These are phyloP conservation scores for Candida labiduridarum DNA, from an alignment of 1,139 yeast species.

Conservation along the genomic window DNA sequence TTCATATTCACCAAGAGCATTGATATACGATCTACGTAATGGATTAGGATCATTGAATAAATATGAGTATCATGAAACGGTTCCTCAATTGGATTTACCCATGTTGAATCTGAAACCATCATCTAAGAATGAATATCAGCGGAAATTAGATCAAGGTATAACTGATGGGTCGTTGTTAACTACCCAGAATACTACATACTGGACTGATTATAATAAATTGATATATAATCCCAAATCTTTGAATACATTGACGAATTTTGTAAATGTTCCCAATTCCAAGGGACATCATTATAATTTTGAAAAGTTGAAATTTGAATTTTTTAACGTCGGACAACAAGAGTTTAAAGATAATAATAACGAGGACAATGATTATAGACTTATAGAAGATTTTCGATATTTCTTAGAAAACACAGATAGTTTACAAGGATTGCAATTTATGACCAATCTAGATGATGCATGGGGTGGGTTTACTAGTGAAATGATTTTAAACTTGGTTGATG, in stretches of 20 bases:
- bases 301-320: conserved; percentile 29
- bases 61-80: conserved; percentile 47
- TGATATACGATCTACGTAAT: conserved; percentile 73
- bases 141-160: conserved; percentile 55
- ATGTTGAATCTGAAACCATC: conserved; percentile 6
- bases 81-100: conserved; percentile 11
- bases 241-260: conserved; percentile 57
- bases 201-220: conserved; percentile 82
- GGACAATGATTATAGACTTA: conserved; percentile 21
- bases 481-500: conserved; percentile 64
- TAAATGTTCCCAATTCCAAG: conserved; percentile 18
- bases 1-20: conserved; percentile 75
- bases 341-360: conserved; percentile 15
- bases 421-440: conserved; percentile 67
- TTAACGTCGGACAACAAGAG: conserved; percentile 33
- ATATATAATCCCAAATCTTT: conserved; percentile 66
- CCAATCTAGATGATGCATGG: conserved; percentile 82
- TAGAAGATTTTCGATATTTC: conserved; percentile 55
- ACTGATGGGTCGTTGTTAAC: conserved; percentile 30
- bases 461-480: conserved; percentile 68
- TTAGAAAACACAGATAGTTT: conserved; percentile 80
- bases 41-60: conserved; percentile 66
- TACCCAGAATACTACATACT: conserved; percentile 53
- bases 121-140: conserved; percentile 60
- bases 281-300: conserved; percentile 31